Conservation (phyloP, 306 rosid genomes). For the Cucurbita maxima region DNA sequence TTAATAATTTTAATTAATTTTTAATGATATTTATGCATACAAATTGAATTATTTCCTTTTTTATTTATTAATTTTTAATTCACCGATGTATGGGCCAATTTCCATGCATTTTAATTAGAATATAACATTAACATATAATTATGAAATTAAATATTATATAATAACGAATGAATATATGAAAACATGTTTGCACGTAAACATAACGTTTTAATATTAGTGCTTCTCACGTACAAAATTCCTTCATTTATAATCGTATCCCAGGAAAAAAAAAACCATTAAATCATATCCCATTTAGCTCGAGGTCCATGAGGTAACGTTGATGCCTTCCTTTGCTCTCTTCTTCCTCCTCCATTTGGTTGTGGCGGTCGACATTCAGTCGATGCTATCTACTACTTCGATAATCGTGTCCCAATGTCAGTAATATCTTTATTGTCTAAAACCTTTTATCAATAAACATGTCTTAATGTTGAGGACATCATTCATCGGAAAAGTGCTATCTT, state of each 20-base stretch:
- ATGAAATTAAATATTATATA: no score
- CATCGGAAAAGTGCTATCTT: conserved; percentile 37
- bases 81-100: neutral
- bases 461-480: conserved; percentile 58
- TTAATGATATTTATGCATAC: neutral
- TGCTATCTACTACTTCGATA: neutral
- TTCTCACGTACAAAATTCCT: neutral
- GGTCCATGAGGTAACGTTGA: neutral
- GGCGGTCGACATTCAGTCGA: neutral
- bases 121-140: neutral
- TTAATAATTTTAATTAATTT: neutral
- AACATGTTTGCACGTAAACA: neutral
- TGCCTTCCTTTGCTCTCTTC: neutral
- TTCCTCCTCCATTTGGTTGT: neutral
- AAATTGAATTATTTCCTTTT: neutral
- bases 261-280: neutral
- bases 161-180: neutral
- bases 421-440: conserved; percentile 20
- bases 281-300: neutral
- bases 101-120: neutral
- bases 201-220: neutral
- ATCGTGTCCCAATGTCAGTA: neutral
- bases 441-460: conserved; percentile 41
- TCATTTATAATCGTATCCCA: neutral
- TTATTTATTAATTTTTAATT: neutral